A percentile compares a stretch with the other conserved stretches of the same genome.
Evolutionary conservation across 2,329 filamentous ascomycete species (phyloP).

Genomic region (Rutstroemia sp.): DNA sequence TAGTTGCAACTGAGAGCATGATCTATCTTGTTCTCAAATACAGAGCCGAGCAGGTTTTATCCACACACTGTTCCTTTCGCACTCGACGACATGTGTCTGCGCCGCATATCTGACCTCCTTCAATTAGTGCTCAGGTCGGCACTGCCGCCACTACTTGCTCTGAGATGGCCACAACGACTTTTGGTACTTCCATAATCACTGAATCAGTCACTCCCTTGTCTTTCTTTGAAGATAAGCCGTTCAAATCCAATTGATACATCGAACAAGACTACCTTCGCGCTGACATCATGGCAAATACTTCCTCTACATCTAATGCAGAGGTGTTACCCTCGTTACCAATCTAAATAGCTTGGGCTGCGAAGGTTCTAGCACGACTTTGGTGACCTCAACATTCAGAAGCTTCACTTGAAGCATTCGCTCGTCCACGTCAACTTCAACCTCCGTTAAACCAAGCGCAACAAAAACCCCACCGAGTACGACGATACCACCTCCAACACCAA

Average conservation of each 20-base stretch:
- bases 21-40: background rate
- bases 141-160: background rate
- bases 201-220: background rate
- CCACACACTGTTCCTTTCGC: background rate
- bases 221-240: background rate
- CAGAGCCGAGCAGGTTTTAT: background rate
- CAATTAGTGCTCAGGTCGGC: background rate
- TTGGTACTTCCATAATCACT: background rate
- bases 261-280: background rate
- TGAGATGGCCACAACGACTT: background rate
- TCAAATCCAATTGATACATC: background rate
- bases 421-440: background rate
- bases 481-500: background rate
- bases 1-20: background rate
- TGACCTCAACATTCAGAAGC: too few species aligned
- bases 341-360: background rate
- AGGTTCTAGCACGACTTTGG: background rate
- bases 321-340: background rate
- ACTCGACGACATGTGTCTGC: background rate
- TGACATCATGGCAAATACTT: background rate
- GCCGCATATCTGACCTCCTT: background rate
- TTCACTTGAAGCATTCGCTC: background rate
- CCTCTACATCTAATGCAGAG: background rate
- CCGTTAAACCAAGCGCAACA: background rate
- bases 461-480: background rate